Base-by-base conservation (phyloP, 1,284 basidiomycete species). In the Ganoderma lingzhi region DNA sequence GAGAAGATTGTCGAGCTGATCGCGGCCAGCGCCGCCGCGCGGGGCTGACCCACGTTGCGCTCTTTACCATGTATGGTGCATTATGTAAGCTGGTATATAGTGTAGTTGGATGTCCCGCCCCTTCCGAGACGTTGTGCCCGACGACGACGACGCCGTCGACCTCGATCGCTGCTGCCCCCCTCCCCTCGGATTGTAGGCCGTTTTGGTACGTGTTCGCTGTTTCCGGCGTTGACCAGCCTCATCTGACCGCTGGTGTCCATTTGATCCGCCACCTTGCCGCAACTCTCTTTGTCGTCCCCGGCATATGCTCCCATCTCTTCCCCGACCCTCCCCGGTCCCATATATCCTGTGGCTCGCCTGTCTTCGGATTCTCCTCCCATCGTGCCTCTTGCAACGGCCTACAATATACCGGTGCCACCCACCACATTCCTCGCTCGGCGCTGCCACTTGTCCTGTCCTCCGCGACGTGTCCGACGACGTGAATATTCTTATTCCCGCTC, bases 1-100 rank as follows among this genome's bases (percentile, higher is more conserved):
- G 87, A 87, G 68, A 84, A 81, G 74, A 85, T 93, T 42, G 86
- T 93, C 23, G 85, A 88, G 69, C 73, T 84, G 62, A 72, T 78
- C 70, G 63, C 68, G 64, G 55, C 59, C 37, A 23, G 39, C 59
- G 23, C 59, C 59, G 23, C 59, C 37, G 23, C 45, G 59, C 56
- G 63, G 58, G 72, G 72, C 72, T 73, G 70, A 71, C 69, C 69
- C 63, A 62, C 45, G 53, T 61, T 62, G 51, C 62, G 55, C 60
- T 53, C 10, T 23, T 55, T 73, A 51, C 59, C 64, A 39, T 44
- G 30, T 67, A 60, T 65, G 65, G 71, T 68, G 66, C 59, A 66
- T 73, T 73, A 73, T 41, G 64, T 73, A 73, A 73, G 63, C 66
- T 1, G 0, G 63, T 67, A 73, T 73, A 71, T 66, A 71, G 56